phyloP scores from a whole-genome alignment of 441 rosid species.

The California macrophylla region DNA sequence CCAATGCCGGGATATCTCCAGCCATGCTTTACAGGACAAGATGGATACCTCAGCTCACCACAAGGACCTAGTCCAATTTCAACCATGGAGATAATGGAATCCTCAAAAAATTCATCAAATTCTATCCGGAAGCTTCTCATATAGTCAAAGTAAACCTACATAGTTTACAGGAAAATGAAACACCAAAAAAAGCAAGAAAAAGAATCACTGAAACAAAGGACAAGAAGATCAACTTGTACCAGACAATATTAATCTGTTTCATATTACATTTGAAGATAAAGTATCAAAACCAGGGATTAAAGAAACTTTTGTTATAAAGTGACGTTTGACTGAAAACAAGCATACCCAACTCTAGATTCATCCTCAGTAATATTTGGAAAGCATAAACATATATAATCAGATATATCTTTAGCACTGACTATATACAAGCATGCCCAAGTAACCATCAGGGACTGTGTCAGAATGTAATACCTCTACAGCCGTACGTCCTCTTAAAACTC shows the following conservation, averaged over 20 bases:
- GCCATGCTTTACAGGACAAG: slow-evolving; percentile 93
- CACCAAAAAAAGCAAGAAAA: background rate
- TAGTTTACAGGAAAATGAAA: slow-evolving; percentile 20
- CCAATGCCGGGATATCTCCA: slow-evolving; percentile 99
- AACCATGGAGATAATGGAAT: slow-evolving; percentile 66
- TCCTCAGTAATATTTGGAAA: background rate
- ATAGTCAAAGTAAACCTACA: slow-evolving; percentile 93
- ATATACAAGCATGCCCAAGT: background rate
- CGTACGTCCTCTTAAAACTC: slow-evolving; percentile 83
- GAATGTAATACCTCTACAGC: slow-evolving; percentile 71
- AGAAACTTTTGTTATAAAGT: background rate
- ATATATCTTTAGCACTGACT: slow-evolving; percentile 9
- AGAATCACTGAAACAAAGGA: background rate
- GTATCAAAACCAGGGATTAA: background rate
- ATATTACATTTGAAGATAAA: background rate
- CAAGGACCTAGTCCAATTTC: slow-evolving; percentile 94
- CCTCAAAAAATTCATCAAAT: slow-evolving; percentile 64
- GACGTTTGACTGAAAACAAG: background rate
- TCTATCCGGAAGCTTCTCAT: slow-evolving; percentile 96
- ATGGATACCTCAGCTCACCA: slow-evolving; percentile 90
- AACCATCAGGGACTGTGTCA: slow-evolving; percentile 6
- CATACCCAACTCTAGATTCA: background rate
- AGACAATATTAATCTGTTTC: background rate
- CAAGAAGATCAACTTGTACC: background rate
- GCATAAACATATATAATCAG: slow-evolving; percentile 3